A percentile compares a stretch with the other conserved stretches of the same genome.
phyloP scores from a whole-genome alignment of 2,329 filamentous ascomycete species.

The Dothidotthia symphoricarpi region DNA sequence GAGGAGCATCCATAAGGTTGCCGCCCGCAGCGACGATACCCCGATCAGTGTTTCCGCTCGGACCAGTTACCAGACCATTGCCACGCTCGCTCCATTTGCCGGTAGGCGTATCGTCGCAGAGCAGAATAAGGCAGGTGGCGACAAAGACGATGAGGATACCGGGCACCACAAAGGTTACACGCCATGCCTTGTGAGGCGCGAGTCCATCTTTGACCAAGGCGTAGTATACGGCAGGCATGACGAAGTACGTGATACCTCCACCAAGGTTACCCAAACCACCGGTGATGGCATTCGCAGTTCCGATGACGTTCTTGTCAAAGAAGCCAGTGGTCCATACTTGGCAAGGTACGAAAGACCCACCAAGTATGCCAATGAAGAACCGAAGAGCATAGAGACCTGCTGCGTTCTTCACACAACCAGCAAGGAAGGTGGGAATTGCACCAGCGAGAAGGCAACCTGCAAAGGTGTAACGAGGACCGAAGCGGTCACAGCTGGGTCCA shows the following conservation, averaged over 20 bases:
- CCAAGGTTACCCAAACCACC: constrained; percentile 51
- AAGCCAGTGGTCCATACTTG: constrained; percentile 90
- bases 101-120: constrained; percentile 77
- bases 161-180: constrained; percentile 77
- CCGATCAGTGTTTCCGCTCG: constrained; percentile 29
- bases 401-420: constrained; percentile 67
- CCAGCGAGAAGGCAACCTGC: constrained; percentile 71
- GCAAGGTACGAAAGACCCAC: constrained; percentile 75
- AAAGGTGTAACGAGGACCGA: constrained; percentile 76
- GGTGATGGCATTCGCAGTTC: constrained; percentile 78
- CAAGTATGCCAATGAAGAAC: constrained; percentile 77
- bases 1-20: constrained; percentile 34
- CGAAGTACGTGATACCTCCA: constrained; percentile 53
- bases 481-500: constrained; percentile 77
- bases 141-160: constrained; percentile 68
- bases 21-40: constrained; percentile 52
- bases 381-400: constrained; percentile 66
- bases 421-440: constrained; percentile 77
- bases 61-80: constrained; percentile 56
- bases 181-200: constrained; percentile 68
- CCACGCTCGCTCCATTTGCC: constrained; percentile 75
- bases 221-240: constrained; percentile 86
- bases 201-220: constrained; percentile 61
- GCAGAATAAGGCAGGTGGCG: constrained; percentile 63
- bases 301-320: constrained; percentile 93